Evolutionary conservation across 805 yeast species (phyloP), one percentile per base, ranked within the genome.

Genomic region (Naumovozyma castellii): DNA sequence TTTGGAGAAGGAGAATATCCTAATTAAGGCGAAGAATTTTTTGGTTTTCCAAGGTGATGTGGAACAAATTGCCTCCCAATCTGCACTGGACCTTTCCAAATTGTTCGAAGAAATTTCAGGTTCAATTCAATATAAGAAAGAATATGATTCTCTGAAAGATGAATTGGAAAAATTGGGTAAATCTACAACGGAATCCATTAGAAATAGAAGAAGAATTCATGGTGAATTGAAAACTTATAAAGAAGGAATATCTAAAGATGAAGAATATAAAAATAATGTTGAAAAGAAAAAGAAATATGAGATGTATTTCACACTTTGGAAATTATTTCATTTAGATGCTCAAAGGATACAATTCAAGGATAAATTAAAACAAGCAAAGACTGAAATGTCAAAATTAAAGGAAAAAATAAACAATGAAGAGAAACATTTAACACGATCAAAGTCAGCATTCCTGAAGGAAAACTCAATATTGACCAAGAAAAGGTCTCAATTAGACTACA

Each of bases 31-130:
- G 1, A 73, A 85, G 55, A 92, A 92, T 59, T 90, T 90, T 53
- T 65, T 92, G 44, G 97, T 92, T 5, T 87, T 90, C 56, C 98
- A 92, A 66, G 97, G 98, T 44, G 97, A 90, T 56, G 94, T 92
- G 37, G 97, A 90, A 58, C 82, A 79, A 50, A 78, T 92, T 32
- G 97, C 97, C 0, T 72, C 94, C 0, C 94, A 88, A 57, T 76
- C 90, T 0, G 76, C 97, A 0, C 60, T 62, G 18, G 94, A 86
- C 30, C 68, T 92, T 43, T 76, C 94, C 2, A 69, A 65, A 34
- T 61, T 88, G 44, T 66, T 92, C 40, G 98, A 92, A 61, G 76
- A 76, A 13, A 77, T 92, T 19, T 82, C 94, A 44, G 95, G 96
- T 0, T 84, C 95, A 0, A 61, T 67, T 5, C 92, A 84, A 31